phyloP scores from a whole-genome alignment of 1,284 basidiomycete species.

The Ceraceosorus bombacis region DNA sequence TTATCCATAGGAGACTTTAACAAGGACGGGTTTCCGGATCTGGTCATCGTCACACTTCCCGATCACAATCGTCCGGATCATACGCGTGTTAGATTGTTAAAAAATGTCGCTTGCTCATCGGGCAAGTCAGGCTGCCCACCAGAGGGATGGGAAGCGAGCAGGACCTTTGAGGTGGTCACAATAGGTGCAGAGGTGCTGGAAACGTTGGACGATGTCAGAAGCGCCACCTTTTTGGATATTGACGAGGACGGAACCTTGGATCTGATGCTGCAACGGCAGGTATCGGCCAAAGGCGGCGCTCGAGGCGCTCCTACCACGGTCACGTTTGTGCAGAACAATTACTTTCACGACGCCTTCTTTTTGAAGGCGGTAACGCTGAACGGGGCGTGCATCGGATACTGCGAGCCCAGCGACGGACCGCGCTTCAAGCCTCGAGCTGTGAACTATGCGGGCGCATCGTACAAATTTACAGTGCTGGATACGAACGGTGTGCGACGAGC shows the following conservation, averaged over 20 bases:
- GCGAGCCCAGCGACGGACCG: conserved; percentile 57
- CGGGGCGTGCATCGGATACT: conserved; percentile 50
- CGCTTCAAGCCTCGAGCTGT: conserved; percentile 77
- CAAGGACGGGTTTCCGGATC: conserved; percentile 88
- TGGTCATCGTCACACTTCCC: conserved; percentile 61
- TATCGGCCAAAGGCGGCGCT: too few species aligned
- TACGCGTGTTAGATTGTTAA: conserved; percentile 62
- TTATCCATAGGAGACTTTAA: conserved; percentile 83
- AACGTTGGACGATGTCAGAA: conserved; percentile 67
- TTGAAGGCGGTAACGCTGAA: conserved; percentile 68
- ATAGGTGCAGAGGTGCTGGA: conserved; percentile 60
- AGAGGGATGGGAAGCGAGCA: conserved; percentile 13
- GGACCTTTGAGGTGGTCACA: conserved; percentile 16
- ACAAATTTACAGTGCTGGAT: conserved; percentile 94
- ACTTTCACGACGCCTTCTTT: conserved; percentile 98
- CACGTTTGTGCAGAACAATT: conserved; percentile 89
- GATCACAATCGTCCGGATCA: conserved; percentile 36
- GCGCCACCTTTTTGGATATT: conserved; percentile 77
- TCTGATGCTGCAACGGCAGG: conserved; percentile 69
- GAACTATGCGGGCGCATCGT: conserved; percentile 86
- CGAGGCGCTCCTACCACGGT: conserved; percentile 45
- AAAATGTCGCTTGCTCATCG: conserved; percentile 62
- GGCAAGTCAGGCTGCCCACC: conserved; percentile 17
- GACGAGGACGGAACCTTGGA: conserved; percentile 96
- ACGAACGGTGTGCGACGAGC: conserved; percentile 82